Base-by-base conservation (phyloP, 768 basidiomycete species). In the Auriculariales sp. region DNA sequence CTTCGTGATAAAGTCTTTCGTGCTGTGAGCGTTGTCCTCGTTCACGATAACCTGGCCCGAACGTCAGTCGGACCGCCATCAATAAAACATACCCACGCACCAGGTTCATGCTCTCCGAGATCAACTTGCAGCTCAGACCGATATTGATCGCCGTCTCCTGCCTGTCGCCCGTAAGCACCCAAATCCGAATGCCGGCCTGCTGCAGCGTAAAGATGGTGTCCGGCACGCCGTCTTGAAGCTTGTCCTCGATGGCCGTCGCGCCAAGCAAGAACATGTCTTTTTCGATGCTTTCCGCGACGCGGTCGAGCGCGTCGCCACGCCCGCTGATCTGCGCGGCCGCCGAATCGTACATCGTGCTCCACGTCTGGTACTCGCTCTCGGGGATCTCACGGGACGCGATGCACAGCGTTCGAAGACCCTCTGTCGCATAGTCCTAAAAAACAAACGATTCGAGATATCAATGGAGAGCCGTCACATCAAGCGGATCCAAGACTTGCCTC, bases 71-170 rank as follows among this genome's bases (percentile, higher is more conserved):
- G 15, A 48, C 52, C 35, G 29, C 48, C 4, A 50, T 36, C 10
- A 10, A 12, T 27, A 15, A 29, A n/a, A 31, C 27, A 4, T 30
- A n/a, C 5, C 27, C 27, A 62, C 75, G 25, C 55, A 92, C 94
- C 70, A 99, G 57, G 62, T 97, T 97, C 95, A 98, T 99, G 7
- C 89, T 92, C 66, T 99, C 95, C 4, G 91, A 90, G 47, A 99
- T 98, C 58, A 99, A 65, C 54, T 91, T 77, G 68, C 95, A 98
- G 1, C 92, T 94, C 75, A 98, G 82, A 48, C 95, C 95, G 55
- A 99, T 98, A 59, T 99, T 99, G 66, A 99, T 97, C 14, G 95
- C 95, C 1, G 95, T 99, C 66, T 99, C 95, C 68, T 99, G 95
- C 55, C 95, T 72, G 64, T 99, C 95, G 1, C 95, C 95, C 2